Evolutionary conservation across 2,329 filamentous ascomycete species (phyloP), one percentile per base, ranked within the genome.

Genomic region (Trichothecium roseum): DNA sequence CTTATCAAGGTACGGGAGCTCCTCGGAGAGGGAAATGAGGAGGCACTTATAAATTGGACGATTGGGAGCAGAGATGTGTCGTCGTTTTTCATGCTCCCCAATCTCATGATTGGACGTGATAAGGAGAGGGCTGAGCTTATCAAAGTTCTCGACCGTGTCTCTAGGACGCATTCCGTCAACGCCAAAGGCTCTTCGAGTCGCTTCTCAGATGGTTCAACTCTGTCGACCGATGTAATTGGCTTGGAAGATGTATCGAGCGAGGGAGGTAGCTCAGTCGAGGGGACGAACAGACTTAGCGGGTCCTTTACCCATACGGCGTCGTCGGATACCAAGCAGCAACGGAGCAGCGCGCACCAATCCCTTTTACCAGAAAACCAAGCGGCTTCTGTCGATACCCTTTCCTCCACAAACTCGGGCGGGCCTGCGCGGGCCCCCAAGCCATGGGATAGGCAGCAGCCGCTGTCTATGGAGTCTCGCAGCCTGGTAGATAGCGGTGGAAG

Each of bases 11-110:
- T 94, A 5, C 78, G 84, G 43, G 72, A 80, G 43, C 69, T 89
- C 27, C 64, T 95, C 6, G 76, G 73, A 4, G 76, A 86, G 47
- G 88, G 86, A 14, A 80, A 94, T 46, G 69, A 72, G 41, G 62
- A 74, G 35, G 77, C 78, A 1, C 63, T 95, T 36, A 77, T 76
- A 40, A 70, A 80, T 28, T 93, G 85, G 67, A 69, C 74, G 42
- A 78, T 93, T 40, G 88, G 76, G 10, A 75, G 78, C n/a, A 84
- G 79, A 39, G 89, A 96, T 55, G 78, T 94, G 1, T 94, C 86
- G 1, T 93, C 87, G 4, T 91, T 93, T 52, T 95, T 95, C 59
- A 82, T 87, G 45, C 69, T 95, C 15, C 89, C 89, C 0, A 74
- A 77, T 1, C 68, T 70, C 39, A 86, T 93, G 68, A 83, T 94